Base-by-base conservation (phyloP, 2,329 filamentous ascomycete species). In the Diaporthe helianthi region DNA sequence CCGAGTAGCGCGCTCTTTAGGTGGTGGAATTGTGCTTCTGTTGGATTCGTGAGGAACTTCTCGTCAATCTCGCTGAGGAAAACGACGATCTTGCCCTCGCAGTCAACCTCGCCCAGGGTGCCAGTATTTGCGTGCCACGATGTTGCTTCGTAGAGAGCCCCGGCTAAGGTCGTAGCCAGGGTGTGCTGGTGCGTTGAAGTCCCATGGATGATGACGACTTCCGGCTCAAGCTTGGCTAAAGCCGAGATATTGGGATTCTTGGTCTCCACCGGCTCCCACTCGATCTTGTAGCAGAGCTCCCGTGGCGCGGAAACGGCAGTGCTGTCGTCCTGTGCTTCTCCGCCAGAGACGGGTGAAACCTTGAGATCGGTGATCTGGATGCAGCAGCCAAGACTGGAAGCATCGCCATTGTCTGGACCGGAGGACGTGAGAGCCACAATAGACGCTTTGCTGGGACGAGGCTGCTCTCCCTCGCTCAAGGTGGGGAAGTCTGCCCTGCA, bases 221-320 rank as follows among this genome's bases (percentile, higher is more conserved):
- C 76, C 0, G 74, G 47, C 12, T 79, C 76, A 2, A 49, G 44
- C 44, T 49, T 63, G 7, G n/a, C 7, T n/a, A 49, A 19, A 10
- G 44, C 24, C 2, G 44, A 47, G 3, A n/a, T 15, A 13, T n/a
- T 17, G 1, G 41, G 10, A 5, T 31, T 31, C 2, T 58, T 31
- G 1, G 10, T 4, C 26, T 65, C 55, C 9, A 70, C 12, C 1
- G 77, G 79, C 54, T 83, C 82, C 82, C 83, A 84, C n/a, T 82
- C 77, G 17, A 83, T 66, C 73, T 82, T 84, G 75, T 82, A 84
- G 74, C 83, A 84, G 1, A 84, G 77, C 72, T 83, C 79, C 2
- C 81, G 77, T n/a, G 80, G 74, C 1, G 19, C 26, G 7, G 41
- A 13, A 12, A 1, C 12, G 1, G 29, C 8, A 24, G 7, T 36